Evolutionary conservation across 108 stramenopile genomes (phyloP).

Genomic region (Skeletonema costatum): DNA sequence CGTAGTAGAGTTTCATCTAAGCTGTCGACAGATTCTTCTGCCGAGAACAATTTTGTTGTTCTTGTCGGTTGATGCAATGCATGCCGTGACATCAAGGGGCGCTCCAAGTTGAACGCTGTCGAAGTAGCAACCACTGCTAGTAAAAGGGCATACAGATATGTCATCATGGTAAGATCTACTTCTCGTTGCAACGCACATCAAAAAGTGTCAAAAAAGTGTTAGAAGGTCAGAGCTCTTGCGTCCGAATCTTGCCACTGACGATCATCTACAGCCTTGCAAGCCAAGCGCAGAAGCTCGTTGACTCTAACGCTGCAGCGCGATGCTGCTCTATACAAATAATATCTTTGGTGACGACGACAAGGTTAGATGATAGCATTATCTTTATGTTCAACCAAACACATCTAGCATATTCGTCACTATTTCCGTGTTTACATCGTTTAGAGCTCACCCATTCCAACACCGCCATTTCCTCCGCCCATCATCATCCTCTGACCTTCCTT

Average conservation of each 20-base stretch:
- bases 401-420: neutral
- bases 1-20: conserved; percentile 26
- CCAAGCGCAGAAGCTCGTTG: no score
- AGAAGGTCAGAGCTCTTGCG: no score
- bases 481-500: conserved; percentile 66
- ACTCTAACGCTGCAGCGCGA: no score
- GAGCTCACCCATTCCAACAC: conserved; percentile 52
- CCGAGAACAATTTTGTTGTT: neutral
- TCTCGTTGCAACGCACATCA: no score
- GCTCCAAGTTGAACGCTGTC: neutral
- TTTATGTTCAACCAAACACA: no score
- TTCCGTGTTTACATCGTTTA: neutral
- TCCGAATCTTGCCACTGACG: no score
- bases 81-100: no score
- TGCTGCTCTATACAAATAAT: no score
- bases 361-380: no score
- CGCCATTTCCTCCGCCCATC: conserved; percentile 19
- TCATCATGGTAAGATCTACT: neutral
- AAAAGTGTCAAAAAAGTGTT: no score
- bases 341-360: no score
- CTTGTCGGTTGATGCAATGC: neutral
- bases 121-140: neutral
- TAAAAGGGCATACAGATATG: neutral
- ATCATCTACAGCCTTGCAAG: no score
- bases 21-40: neutral